Evolutionary conservation across 352 stramenopile species (phyloP).

Genomic region (Phytophthora hibernalis): DNA sequence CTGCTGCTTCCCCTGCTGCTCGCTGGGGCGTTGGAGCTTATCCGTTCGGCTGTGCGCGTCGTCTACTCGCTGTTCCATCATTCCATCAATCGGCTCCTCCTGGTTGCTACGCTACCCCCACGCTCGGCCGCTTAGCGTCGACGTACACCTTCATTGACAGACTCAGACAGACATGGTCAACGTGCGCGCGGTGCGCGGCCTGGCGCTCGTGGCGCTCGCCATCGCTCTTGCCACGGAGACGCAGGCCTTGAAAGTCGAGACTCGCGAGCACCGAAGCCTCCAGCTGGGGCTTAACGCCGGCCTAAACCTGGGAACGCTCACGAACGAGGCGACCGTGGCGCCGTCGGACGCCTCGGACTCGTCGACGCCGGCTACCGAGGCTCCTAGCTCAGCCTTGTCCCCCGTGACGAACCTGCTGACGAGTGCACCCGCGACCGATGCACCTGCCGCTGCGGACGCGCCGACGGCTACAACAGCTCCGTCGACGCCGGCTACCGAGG

Average conservation of each 20-base stretch:
- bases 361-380: too few species aligned
- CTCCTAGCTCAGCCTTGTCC: too few species aligned
- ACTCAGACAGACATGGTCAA: slow-evolving; percentile 30
- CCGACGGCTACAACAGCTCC: neutral
- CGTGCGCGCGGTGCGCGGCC: slow-evolving; percentile 24
- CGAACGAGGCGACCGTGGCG: slow-evolving; percentile 9
- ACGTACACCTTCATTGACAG: slow-evolving; percentile 36
- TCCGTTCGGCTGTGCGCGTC: slow-evolving; percentile 18
- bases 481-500: neutral
- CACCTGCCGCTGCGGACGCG: too few species aligned
- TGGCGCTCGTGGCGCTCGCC: slow-evolving; percentile 29
- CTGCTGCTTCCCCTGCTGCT: neutral
- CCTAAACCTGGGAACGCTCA: neutral
- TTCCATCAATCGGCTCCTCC: slow-evolving; percentile 37
- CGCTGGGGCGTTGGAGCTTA: slow-evolving; percentile 18
- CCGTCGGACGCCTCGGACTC: slow-evolving; percentile 8
- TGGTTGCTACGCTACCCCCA: slow-evolving; percentile 25
- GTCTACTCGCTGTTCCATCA: slow-evolving; percentile 16
- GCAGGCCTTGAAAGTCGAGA: slow-evolving; percentile 18
- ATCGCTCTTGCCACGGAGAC: slow-evolving; percentile 22
- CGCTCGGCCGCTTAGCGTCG: slow-evolving; percentile 29
- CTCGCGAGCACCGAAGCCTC: slow-evolving; percentile 14
- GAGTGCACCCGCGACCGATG: neutral
- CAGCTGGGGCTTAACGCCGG: slow-evolving; percentile 9
- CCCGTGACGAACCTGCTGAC: too few species aligned